Percentiles rank a stretch among this genome's conserved stretches.
Conservation (phyloP, 2,329 filamentous ascomycete species). For the Aureobasidium sp. region DNA sequence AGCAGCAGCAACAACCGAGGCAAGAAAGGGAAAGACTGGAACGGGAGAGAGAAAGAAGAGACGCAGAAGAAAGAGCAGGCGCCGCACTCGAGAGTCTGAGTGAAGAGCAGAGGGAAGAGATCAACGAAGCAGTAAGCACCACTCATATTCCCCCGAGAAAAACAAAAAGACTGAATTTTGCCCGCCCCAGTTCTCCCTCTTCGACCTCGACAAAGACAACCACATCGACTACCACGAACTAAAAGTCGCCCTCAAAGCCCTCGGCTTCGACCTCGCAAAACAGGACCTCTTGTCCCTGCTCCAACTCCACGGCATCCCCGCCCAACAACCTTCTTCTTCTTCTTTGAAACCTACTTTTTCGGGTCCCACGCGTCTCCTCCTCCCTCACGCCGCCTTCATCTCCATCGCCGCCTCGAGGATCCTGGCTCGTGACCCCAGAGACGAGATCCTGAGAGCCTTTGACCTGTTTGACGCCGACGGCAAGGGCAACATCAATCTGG, state of each 20-base stretch:
- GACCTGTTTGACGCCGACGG: slow-evolving; percentile 84
- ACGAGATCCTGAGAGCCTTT: slow-evolving; percentile 88
- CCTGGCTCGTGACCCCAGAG: slow-evolving; percentile 71
- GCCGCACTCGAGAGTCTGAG: slow-evolving; percentile 55
- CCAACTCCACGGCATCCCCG: slow-evolving; percentile 67
- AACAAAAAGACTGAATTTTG: background rate
- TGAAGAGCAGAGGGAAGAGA: slow-evolving; percentile 63
- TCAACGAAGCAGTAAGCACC: slow-evolving; percentile 76
- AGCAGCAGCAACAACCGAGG: slow-evolving; percentile 23
- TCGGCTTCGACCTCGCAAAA: slow-evolving; percentile 88
- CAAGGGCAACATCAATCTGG: slow-evolving; percentile 85
- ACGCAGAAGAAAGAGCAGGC: slow-evolving; percentile 37
- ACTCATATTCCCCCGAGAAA: background rate
- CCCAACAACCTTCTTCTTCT: too few species aligned
- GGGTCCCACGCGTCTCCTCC: slow-evolving; percentile 55
- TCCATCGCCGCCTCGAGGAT: slow-evolving; percentile 71
- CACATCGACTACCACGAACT: slow-evolving; percentile 97
- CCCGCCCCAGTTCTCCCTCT: slow-evolving; percentile 68
- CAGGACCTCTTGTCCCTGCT: slow-evolving; percentile 75
- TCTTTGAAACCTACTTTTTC: slow-evolving; percentile 31
- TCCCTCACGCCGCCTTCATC: slow-evolving; percentile 67
- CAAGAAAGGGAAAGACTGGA: slow-evolving; percentile 38
- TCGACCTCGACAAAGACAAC: slow-evolving; percentile 92
- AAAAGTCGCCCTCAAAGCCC: slow-evolving; percentile 88
- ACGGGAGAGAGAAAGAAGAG: slow-evolving; percentile 33